Base-by-base conservation (phyloP, 805 yeast genomes). In the Candida schatavii region DNA sequence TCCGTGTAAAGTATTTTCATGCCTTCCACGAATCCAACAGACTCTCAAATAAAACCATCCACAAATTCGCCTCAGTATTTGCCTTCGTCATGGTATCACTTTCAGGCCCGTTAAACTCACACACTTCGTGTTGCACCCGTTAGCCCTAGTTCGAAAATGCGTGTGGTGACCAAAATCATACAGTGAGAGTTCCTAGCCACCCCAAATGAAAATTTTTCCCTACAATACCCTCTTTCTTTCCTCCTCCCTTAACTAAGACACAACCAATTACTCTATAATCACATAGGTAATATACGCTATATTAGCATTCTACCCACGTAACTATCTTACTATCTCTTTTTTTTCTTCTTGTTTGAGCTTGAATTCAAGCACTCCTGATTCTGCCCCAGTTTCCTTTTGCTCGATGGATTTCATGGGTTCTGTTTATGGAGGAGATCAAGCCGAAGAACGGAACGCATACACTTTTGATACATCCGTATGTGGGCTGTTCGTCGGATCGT, bases 381-480 rank as follows among this genome's bases (percentile, higher is more conserved):
- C 84, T 78, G 84, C 81, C 81, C 69, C 81, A 68, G 55, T 50
- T 69, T 74, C 64, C 70, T 66, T 58, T 57, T 42, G 64, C 50
- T 49, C 74, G 55, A 66, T 77, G 63, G 80, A 70, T 62, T 64
- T 47, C 15, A 54, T 69, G 82, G 83, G 82, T 78, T 70, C 81
- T 78, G 55, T 50, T 71, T 60, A 68, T 61, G 83, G 84, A 78
- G 84, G 68, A 79, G 75, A 79, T 37, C 48, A 75, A 77, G 83
- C 83, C 68, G 56, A 53, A 45, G 47, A 55, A 62, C 51, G 64
- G 50, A 42, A 43, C 48, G 39, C 45, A 50, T 46, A 56, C 64
- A 52, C 52, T 41, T 67, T 72, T 76, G 81, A 76, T 76, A 76
- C 81, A 65, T 58, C 68, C 66, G 64, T 56, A 48, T 48, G 42